These are phyloP conservation scores for Salvia splendens DNA, from an alignment of 257 asterid genomes.

Conservation along the genomic window DNA sequence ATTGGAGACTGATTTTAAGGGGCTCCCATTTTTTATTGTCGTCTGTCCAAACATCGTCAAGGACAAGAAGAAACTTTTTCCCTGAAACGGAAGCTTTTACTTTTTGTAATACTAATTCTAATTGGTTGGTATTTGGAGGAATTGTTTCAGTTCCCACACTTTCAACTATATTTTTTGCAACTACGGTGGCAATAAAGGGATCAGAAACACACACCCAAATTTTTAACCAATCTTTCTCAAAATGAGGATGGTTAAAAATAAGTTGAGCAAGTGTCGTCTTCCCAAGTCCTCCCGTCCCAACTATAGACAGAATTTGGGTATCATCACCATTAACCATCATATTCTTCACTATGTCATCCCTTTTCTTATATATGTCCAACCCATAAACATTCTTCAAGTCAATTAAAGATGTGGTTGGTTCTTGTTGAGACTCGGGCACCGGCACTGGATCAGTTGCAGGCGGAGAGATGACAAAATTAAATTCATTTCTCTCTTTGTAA, in stretches of 20 bases:
- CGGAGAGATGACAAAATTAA: not conserved
- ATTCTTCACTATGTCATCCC: not conserved
- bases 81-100: not conserved
- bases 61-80: slow-evolving; percentile 22
- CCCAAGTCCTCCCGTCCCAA: slow-evolving; percentile 14
- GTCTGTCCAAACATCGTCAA: slow-evolving; percentile 34
- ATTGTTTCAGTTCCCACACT: not conserved
- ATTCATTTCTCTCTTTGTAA: not conserved
- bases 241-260: not conserved
- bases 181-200: not conserved
- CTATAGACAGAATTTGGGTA: not conserved
- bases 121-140: not conserved
- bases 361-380: not conserved
- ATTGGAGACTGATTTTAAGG: not conserved
- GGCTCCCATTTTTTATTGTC: slow-evolving; percentile 8
- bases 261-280: slow-evolving; percentile 19
- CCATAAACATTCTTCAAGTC: not conserved
- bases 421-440: too few relatives aligned
- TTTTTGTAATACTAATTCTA: not conserved
- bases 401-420: not conserved
- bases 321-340: not conserved
- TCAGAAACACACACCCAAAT: slow-evolving; percentile 33
- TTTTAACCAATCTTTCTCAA: not conserved
- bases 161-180: not conserved
- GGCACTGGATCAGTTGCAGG: too few relatives aligned